Evolutionary conservation across 1,139 yeast genomes (phyloP), one percentile per base, ranked within the genome.

Genomic region (Scheffersomyces insectosa): DNA sequence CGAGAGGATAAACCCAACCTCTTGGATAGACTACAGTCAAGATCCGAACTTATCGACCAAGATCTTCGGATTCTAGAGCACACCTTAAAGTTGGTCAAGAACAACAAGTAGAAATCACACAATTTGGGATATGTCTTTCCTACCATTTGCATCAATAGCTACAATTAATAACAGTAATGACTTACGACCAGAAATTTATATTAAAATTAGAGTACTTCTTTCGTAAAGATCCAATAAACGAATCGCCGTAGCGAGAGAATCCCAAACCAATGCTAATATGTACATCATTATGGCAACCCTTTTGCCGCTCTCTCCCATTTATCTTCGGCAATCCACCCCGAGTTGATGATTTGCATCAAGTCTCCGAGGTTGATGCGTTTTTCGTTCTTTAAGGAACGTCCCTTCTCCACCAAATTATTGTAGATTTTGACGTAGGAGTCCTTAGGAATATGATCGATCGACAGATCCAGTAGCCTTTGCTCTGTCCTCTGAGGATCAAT

Each of bases 321-420:
- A 46, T 77, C 83, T 16, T 78, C 79, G 42, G 79, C 80, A 14
- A 72, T 68, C 95, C 95, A 86, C 6, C 91, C 93, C 5, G 80
- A 76, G 54, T 85, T 78, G 31, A 85, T 75, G 12, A 85, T 75
- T 45, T 72, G 73, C 42, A 85, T 56, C 37, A 82, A 76, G 56
- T 85, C 91, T 44, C 64, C 65, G 50, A 85, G 68, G 57, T 83
- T 85, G 59, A 86, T 66, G 29, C 82, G 79, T 53, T 70, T 77
- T 33, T 62, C 67, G 1, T 51, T 37, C 50, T 75, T 80, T 52
- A 86, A 68, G 2, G 73, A 68, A 52, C 75, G 77, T 31, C 81
- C 82, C 55, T 81, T 81, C 28, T 81, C 76, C 13, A 85, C 82
- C 49, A 86, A 64, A 44, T 72, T 74, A 35, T 68, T 70, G 59